phyloP scores from a whole-genome alignment of 208 protist species.

The Acanthamoeba culbertsoni region DNA sequence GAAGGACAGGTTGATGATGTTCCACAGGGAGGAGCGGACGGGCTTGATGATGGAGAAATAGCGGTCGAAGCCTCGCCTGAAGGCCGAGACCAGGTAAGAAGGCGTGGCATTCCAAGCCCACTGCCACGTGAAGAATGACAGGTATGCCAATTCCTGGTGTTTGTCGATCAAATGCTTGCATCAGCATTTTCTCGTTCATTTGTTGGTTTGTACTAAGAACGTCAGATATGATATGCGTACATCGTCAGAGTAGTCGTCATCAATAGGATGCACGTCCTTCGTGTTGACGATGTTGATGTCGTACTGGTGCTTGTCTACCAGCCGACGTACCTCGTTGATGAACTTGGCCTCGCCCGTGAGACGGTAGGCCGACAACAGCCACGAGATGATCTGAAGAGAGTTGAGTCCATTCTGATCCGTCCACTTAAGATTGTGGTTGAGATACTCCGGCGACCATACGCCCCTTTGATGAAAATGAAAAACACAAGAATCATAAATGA shows the following conservation, averaged over 20 bases:
- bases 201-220: too few relatives aligned
- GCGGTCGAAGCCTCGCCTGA: neutral
- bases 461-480: neutral
- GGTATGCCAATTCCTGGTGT: conserved; percentile 16
- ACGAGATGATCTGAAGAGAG: conserved; percentile 64
- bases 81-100: neutral
- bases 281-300: conserved; percentile 66
- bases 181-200: too few relatives aligned
- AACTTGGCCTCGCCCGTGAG: conserved; percentile 62
- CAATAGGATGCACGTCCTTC: conserved; percentile 59
- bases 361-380: conserved; percentile 36
- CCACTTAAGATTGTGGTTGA: conserved; percentile 63
- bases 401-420: conserved; percentile 66
- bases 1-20: neutral
- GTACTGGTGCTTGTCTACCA: conserved; percentile 61
- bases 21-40: conserved; percentile 2
- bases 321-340: neutral
- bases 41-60: neutral
- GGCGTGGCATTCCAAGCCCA: conserved; percentile 24
- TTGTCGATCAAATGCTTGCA: too few relatives aligned
- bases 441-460: conserved; percentile 52
- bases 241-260: conserved; percentile 62
- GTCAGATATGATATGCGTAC: conserved; percentile 43
- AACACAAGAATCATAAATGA: neutral
- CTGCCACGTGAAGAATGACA: conserved; percentile 1